Conservation (phyloP, 371 early-diverging fungal species). For the Modicella reniformis region DNA sequence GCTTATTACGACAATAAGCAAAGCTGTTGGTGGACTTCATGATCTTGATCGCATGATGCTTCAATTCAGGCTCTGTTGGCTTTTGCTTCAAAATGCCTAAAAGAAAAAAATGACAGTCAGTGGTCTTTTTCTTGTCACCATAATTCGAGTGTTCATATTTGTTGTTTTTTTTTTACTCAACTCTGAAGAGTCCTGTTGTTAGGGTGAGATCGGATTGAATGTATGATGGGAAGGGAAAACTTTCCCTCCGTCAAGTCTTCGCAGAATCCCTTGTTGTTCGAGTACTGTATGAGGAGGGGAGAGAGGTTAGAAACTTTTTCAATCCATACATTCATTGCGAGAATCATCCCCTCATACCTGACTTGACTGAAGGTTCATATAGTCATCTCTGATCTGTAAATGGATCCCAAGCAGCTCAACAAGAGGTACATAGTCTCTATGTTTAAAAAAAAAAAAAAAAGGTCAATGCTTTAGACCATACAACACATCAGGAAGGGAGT, state of each 20-base stretch:
- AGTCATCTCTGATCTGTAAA: constrained; percentile 97
- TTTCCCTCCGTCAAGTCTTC: constrained; percentile 98
- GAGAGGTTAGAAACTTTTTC: no score
- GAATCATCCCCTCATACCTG: constrained; percentile 61
- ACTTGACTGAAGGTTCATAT: constrained; percentile 87
- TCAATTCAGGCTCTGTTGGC: constrained; percentile 82
- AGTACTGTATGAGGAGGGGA: constrained; percentile 65
- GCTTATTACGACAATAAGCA: constrained; percentile 73
- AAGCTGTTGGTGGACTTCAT: constrained; percentile 83
- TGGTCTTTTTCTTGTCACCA: not conserved
- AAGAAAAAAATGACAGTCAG: not conserved
- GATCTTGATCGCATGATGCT: constrained; percentile 84
- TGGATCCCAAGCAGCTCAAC: constrained; percentile 91
- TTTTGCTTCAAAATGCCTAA: constrained; percentile 87
- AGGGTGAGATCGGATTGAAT: constrained; percentile 77
- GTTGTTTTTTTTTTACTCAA: constrained; percentile 44
- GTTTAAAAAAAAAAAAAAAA: not conserved
- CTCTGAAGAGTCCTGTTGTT: constrained; percentile 74
- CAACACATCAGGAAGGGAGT: no score
- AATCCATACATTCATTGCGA: no score
- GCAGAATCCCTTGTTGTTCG: constrained; percentile 93
- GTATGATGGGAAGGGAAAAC: constrained; percentile 94
- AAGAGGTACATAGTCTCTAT: constrained; percentile 77
- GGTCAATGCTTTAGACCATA: not conserved
- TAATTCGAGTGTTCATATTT: not conserved